Conservation (phyloP, 2,329 filamentous ascomycete genomes). For the Scedosporium aurantiacum region DNA sequence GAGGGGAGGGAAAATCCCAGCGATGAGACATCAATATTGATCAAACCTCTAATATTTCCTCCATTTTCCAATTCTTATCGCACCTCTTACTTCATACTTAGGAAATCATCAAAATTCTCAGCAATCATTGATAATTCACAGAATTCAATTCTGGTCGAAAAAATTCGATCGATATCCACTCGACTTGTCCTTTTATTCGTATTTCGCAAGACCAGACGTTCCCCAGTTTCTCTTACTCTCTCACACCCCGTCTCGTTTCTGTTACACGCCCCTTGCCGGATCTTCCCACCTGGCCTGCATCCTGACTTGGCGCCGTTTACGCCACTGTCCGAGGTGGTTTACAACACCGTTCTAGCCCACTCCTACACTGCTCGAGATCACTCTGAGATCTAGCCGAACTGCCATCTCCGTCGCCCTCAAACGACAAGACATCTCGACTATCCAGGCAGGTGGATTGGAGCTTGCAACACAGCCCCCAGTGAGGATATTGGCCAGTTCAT, state of each 20-base stretch:
- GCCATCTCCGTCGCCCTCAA: not conserved
- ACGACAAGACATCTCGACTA: not conserved
- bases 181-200: no score
- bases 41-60: no score
- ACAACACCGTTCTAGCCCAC: not conserved
- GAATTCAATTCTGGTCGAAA: no score
- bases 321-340: not conserved
- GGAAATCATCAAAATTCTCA: no score
- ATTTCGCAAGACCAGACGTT: not conserved
- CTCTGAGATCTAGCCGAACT: not conserved
- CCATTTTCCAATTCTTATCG: no score
- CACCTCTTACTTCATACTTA: no score
- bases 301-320: slow-evolving; percentile 2
- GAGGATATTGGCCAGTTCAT: not conserved
- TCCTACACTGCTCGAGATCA: not conserved
- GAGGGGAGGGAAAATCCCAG: no score
- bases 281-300: slow-evolving; percentile 5
- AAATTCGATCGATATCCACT: no score
- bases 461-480: not conserved
- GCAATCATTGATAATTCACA: no score
- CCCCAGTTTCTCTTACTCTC: not conserved
- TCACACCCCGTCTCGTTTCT: not conserved
- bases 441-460: no score
- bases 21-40: no score
- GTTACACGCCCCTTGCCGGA: slow-evolving; percentile 2